Conservation (phyloP, 1,139 yeast genomes). For the Hansenula anomala region DNA sequence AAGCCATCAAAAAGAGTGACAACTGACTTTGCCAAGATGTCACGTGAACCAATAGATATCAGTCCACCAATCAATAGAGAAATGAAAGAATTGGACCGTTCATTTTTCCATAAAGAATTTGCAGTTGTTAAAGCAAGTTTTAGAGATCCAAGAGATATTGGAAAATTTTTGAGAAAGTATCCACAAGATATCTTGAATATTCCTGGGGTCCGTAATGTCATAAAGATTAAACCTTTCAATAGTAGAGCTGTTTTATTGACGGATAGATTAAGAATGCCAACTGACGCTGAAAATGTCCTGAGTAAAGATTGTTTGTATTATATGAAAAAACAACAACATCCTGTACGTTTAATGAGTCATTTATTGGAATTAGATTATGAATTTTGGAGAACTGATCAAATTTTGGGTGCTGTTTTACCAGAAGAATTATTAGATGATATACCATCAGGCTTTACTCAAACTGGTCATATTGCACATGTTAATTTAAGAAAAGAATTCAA, state of each 20-base stretch:
- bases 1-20: no score
- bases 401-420: constrained; percentile 73
- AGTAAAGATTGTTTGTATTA: constrained; percentile 37
- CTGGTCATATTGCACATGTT: constrained; percentile 95
- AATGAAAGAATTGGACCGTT: constrained; percentile 62
- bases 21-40: no score
- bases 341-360: constrained; percentile 50
- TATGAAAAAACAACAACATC: constrained; percentile 42
- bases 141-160: constrained; percentile 59
- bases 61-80: constrained; percentile 65
- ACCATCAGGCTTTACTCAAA: constrained; percentile 89
- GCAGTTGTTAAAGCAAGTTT: constrained; percentile 64
- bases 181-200: constrained; percentile 53
- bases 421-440: constrained; percentile 62
- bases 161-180: constrained; percentile 43
- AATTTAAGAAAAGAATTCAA: constrained; percentile 82
- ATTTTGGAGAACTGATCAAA: constrained; percentile 88
- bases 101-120: constrained; percentile 51
- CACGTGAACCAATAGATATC: constrained; percentile 6
- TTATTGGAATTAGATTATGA: constrained; percentile 58
- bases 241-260: constrained; percentile 60
- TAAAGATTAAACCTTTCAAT: constrained; percentile 35
- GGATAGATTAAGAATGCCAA: constrained; percentile 41
- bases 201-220: constrained; percentile 64
- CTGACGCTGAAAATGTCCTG: constrained; percentile 35